phyloP scores from a whole-genome alignment of 345 rosid genomes.

The Eucalyptus victrix region DNA sequence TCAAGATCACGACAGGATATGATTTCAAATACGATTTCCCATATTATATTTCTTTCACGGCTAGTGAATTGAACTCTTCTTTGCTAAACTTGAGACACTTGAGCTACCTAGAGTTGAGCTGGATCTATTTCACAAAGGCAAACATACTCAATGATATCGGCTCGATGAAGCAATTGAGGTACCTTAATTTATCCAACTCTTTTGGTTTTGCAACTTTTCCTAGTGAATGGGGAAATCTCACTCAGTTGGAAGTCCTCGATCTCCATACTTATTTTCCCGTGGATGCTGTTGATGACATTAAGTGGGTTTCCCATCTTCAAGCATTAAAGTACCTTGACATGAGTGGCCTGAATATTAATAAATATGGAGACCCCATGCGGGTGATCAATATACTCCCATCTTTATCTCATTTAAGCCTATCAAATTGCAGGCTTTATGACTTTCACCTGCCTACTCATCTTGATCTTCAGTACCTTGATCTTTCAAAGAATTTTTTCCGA shows the following conservation, averaged over 20 bases:
- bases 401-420: no score
- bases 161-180: not conserved
- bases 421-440: no score
- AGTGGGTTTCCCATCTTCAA: no score
- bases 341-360: no score
- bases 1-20: no score
- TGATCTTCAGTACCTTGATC: no score
- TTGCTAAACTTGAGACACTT: not conserved
- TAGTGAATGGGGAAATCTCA: not conserved
- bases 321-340: no score
- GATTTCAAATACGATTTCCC: rapidly evolving
- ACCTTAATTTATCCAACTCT: not conserved
- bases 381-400: no score
- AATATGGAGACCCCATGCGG: no score
- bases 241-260: not conserved
- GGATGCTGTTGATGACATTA: not conserved
- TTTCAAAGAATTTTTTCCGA: no score
- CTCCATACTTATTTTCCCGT: no score
- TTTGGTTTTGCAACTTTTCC: not conserved
- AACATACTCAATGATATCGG: not conserved
- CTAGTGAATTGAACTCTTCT: not conserved
- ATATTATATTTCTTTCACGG: not conserved
- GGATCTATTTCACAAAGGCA: not conserved
- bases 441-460: no score
- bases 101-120: not conserved